Evolutionary conservation across 2,329 filamentous ascomycete species (phyloP).

Genomic region (Trichoderma breve): DNA sequence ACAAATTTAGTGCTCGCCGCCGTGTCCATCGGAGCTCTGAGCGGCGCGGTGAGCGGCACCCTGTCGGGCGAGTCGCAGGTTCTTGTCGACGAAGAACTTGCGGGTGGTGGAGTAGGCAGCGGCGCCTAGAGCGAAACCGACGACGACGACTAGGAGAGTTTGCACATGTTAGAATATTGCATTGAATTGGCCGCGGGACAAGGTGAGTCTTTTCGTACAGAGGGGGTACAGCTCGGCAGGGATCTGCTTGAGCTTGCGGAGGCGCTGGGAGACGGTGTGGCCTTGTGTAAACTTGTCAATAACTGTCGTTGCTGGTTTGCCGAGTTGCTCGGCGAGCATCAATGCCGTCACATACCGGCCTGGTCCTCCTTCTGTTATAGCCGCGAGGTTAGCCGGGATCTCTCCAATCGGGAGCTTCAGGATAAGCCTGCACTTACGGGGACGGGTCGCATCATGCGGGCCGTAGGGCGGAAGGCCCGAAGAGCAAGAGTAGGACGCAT

Average conservation of each 20-base stretch:
- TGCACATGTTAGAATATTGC: slow-evolving; percentile 27
- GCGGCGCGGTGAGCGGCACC: slow-evolving; percentile 44
- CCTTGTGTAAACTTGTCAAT: slow-evolving; percentile 52
- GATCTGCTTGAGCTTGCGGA: slow-evolving; percentile 84
- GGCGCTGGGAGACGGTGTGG: slow-evolving; percentile 93
- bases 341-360: slow-evolving; percentile 54
- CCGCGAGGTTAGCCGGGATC: slow-evolving; percentile 27
- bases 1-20: slow-evolving; percentile 23
- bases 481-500: slow-evolving; percentile 67
- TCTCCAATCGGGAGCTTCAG: slow-evolving; percentile 20
- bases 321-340: slow-evolving; percentile 1
- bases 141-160: slow-evolving; percentile 67
- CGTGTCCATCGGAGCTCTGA: background rate
- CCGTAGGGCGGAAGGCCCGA: slow-evolving; percentile 65
- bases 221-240: slow-evolving; percentile 93
- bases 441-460: slow-evolving; percentile 66
- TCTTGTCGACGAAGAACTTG: slow-evolving; percentile 89
- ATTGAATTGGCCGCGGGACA: background rate
- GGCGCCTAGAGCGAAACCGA: slow-evolving; percentile 77
- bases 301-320: background rate
- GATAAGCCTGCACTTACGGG: slow-evolving; percentile 55
- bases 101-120: slow-evolving; percentile 77
- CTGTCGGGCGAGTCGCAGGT: slow-evolving; percentile 80
- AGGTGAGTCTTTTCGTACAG: slow-evolving; percentile 53
- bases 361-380: slow-evolving; percentile 62